Evolutionary conservation across 2,329 filamentous ascomycete genomes (phyloP), one percentile per base, ranked within the genome.

Genomic region (Aspergillus piperis): DNA sequence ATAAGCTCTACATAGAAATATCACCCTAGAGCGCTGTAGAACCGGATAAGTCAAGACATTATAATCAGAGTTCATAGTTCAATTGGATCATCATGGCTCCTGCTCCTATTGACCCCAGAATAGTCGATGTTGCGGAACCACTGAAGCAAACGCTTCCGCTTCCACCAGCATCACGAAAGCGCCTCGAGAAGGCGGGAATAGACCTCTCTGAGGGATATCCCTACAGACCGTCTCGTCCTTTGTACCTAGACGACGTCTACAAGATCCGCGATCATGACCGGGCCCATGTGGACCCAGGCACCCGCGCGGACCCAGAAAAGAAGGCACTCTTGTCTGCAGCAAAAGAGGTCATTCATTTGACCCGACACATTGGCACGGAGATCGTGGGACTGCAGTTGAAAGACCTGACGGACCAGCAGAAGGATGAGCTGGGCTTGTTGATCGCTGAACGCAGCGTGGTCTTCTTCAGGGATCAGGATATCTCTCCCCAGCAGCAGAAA

Each of bases 171-270:
- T 78, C 88, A 1, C 80, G 82, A 1, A 77, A 81, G 52, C 82
- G 89, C 3, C 80, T 91, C 0, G 84, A 86, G 65, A 90, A 89
- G 62, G 88, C 87, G 0, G 88, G 86, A 1, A 83, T 91, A 56
- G 88, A 92, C 69, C 79, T 91, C 2, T 88, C 86, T 0, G 77
- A 85, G 1, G 89, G 89, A 0, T 91, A 91, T 64, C 89, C 89
- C 0, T 90, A 91, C 67, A 84, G 88, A 0, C 88, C 88, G 1
- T 83, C 85, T 0, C 82, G 82, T 51, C 89, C 89, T 0, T 77
- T 91, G 1, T 91, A 87, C 66, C 77, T 91, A 0, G 85, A 92
- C 59, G 89, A 91, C 64, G 86, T 88, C 3, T 86, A 85, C 74
- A 84, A 84, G 51, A 88, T 92, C 69, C 79, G 89, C 17, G 80